Base-by-base conservation (phyloP, 768 basidiomycete genomes). In the Suillus brevipes region DNA sequence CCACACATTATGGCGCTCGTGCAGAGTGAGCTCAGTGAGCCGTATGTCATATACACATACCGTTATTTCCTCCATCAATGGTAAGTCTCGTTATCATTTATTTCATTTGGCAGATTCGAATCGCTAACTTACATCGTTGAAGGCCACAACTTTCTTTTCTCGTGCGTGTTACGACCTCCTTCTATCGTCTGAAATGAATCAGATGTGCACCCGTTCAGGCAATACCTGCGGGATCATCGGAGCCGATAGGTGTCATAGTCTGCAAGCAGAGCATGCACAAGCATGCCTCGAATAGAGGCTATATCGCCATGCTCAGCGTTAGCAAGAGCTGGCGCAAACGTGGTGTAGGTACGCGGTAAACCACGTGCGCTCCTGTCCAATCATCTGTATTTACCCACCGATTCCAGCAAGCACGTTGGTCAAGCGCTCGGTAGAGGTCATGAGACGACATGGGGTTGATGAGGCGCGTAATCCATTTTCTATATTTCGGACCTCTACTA, bases 271-370 rank as follows among this genome's bases (percentile, higher is more conserved):
- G 95, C 70, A 83, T 86, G 75, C 97, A 99, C 79, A 82, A 82
- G 63, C 85, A 89, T 67, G 78, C 80, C 45, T 80, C 86, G 12
- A 93, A 95, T 74, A 79, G 97, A 74, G 97, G 97, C 16, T 99
- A 99, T 75, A 97, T 99, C 65, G 97, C 96, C 43, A 99, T 99
- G 97, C 86, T 99, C 63, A 94, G 93, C 72, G 95, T 98, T 36
- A 84, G 85, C 76, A 89, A 88, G 76, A 78, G 82, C 45, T 97
- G 89, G 86, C 83, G 97, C 43, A 91, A 97, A 77, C 87, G 89
- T 61, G 97, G 97, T 40, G 94, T 99, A 74, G 94, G 95, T 95
- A 76, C 75, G 91, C 84, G 64, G 67, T 65, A 66, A 31, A 37
- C 6, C 18, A 14, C 55, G n/a, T 62, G 34, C 38, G 49, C 47